Evolutionary conservation across 495 filamentous ascomycete genomes (phyloP), one percentile per base, ranked within the genome.

Genomic region (Penicillium odoratum): DNA sequence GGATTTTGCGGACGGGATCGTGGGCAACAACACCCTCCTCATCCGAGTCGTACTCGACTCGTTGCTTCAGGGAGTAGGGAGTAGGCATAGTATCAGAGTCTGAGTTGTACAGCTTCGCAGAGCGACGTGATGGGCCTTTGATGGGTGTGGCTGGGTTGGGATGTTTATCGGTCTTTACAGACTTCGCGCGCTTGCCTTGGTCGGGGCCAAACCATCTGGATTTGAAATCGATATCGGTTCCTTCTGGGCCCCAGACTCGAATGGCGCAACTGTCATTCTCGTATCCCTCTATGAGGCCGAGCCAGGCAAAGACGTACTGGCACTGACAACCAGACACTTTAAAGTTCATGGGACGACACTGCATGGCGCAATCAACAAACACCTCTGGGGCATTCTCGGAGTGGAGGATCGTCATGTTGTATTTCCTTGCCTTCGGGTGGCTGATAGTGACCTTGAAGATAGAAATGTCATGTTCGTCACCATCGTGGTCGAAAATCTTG

Each of bases 401-500:
- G 21, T 51, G 48, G 1, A 51, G 16, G 16, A 51, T n/a, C n/a
- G 21, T 25, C 2, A 51, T 10, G 33, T 6, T 18, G 33, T 51
- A 51, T 3, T 3, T 38, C 15, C 16, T 9, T 4, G 1, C 11
- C 16, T 40, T 51, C 4, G 48, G 10, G 7, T 2, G 15, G 4
- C 48, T 59, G n/a, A 48, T 2, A 4, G 28, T 34, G 6, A 60
- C 30, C 8, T 45, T 54, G 38, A 49, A 56, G 9, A 51, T 25
- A 1, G 65, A 60, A 1, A 68, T 10, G 3, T 58, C 47, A 21
- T 62, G 26, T 34, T 59, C 40, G 2, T 60, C 55, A 3, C 56
- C 63, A 11, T 68, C 42, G 7, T 56, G 42, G 16, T 64, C 56
- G 51, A 64, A 70, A 2, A 57, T 43, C 33, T 53, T 58, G 43